These are phyloP conservation scores for Nicotiana paniculata DNA, from an alignment of 257 asterid species.

Conservation along the genomic window DNA sequence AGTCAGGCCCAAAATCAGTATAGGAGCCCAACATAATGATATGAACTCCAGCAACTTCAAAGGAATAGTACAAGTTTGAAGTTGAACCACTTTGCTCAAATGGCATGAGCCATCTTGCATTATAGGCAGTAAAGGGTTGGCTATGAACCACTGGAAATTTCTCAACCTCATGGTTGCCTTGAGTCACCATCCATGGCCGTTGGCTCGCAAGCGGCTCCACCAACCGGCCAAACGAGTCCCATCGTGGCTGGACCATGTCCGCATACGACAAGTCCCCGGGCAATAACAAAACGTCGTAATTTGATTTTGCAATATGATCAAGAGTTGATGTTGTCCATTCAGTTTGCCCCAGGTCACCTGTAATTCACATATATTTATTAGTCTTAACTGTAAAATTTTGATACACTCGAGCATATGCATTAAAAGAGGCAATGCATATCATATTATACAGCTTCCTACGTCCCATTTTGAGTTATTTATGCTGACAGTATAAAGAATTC, in stretches of 20 bases:
- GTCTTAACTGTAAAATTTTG: not conserved
- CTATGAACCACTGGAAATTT: conserved; percentile 27
- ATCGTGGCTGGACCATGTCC: conserved; percentile 29
- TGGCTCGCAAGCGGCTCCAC: conserved; percentile 60
- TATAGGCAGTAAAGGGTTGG: conserved; percentile 45
- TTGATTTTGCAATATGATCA: conserved; percentile 40
- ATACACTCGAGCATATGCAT: not conserved
- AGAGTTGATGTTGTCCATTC: conserved; percentile 72
- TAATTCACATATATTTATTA: not conserved
- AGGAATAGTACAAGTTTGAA: conserved; percentile 79
- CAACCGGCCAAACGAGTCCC: conserved; percentile 78
- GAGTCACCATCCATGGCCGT: conserved; percentile 94
- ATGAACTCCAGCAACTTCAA: conserved; percentile 65
- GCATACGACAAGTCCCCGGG: conserved; percentile 86
- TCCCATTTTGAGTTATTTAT: too few species aligned
- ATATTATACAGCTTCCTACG: not conserved
- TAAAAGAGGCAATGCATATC: not conserved
- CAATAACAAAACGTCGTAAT: conserved; percentile 48
- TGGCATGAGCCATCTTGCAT: conserved; percentile 89
- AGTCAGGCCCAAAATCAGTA: conserved; percentile 46
- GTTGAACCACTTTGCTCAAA: conserved; percentile 57
- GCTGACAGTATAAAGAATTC: too few species aligned
- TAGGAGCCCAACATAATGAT: conserved; percentile 81
- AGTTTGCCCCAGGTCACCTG: conserved; percentile 84
- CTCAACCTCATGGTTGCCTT: conserved; percentile 87